Conservation (phyloP, 805 yeast species). For the Nakazawaea populi region DNA sequence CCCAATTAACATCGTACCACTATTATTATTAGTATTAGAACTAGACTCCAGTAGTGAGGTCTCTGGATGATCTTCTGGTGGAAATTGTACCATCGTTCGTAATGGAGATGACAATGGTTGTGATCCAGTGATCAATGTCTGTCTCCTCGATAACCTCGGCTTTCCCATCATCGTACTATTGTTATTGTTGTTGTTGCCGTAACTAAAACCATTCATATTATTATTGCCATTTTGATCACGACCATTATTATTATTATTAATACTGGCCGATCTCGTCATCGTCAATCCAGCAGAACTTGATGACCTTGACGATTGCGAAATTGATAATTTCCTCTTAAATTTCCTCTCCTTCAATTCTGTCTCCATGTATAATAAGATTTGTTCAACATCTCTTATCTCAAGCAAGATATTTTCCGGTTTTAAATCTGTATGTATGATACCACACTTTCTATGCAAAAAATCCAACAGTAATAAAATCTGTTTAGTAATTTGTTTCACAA, state of each 20-base stretch:
- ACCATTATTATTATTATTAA: background rate
- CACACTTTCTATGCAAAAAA: constrained; percentile 55
- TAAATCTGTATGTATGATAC: constrained; percentile 67
- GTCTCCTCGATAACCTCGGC: constrained; percentile 51
- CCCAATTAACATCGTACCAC: background rate
- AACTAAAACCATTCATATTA: background rate
- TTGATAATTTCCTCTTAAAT: constrained; percentile 9
- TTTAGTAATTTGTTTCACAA: constrained; percentile 50
- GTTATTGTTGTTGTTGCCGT: background rate
- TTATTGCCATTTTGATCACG: background rate
- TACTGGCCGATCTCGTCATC: background rate
- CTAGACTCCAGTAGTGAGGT: constrained; percentile 9
- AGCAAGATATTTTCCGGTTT: constrained; percentile 68
- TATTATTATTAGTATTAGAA: too few relatives aligned
- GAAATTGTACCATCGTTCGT: constrained; percentile 35
- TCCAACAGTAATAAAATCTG: constrained; percentile 52
- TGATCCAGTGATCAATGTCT: constrained; percentile 80
- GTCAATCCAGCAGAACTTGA: background rate
- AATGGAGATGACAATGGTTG: constrained; percentile 91
- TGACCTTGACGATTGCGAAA: constrained; percentile 4
- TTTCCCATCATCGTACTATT: background rate
- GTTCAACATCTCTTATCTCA: constrained; percentile 49
- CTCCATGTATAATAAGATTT: constrained; percentile 39
- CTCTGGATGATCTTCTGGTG: constrained; percentile 33
- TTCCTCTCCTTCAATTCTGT: constrained; percentile 27